Conservation (phyloP, 768 basidiomycete species). For the Hirschioporus abietinus region DNA sequence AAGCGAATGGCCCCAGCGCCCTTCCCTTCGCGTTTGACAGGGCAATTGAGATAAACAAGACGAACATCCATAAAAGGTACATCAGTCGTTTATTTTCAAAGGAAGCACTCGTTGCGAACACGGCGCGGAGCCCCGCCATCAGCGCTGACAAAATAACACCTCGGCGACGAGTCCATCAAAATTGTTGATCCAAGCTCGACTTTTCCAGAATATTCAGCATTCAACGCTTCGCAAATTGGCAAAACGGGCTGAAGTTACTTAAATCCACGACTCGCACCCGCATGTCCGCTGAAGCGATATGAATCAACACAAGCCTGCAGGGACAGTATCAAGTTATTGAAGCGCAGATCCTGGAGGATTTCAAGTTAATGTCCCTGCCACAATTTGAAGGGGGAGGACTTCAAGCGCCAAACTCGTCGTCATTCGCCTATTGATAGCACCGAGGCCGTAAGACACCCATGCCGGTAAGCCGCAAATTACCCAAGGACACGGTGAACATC, state of each 20-base stretch:
- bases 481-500: not conserved
- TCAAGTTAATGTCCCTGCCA: too few relatives aligned
- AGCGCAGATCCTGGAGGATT: not conserved
- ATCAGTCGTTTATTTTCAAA: constrained; percentile 1
- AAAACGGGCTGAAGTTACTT: too few relatives aligned
- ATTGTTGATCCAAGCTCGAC: too few relatives aligned
- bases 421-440: not conserved
- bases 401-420: not conserved
- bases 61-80: not conserved
- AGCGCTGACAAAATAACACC: not conserved
- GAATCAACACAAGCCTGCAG: too few relatives aligned
- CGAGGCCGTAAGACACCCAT: not conserved
- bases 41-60: not conserved
- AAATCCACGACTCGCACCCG: too few relatives aligned
- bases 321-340: too few relatives aligned
- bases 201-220: too few relatives aligned
- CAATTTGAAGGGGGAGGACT: too few relatives aligned
- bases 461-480: not conserved
- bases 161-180: not conserved
- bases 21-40: not conserved
- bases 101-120: not conserved
- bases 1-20: not conserved
- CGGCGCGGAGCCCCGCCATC: not conserved
- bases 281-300: too few relatives aligned
- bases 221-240: too few relatives aligned